These are phyloP conservation scores for Penicillium sp. DNA, from an alignment of 2,329 filamentous ascomycete species.

Conservation along the genomic window DNA sequence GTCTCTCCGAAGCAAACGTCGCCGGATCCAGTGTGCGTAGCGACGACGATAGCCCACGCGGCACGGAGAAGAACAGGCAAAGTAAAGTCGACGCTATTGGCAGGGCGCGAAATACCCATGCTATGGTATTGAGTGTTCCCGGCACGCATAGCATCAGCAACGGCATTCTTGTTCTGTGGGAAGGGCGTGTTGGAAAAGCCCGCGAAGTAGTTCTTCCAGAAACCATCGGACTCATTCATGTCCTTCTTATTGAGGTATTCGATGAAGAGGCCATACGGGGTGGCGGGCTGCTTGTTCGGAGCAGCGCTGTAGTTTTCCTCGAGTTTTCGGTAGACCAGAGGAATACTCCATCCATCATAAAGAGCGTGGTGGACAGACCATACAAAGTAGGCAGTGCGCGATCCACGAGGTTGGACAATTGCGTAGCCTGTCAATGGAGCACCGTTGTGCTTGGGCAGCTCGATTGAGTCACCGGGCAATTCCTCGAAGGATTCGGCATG, in stretches of 20 bases:
- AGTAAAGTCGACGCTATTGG: conserved; percentile 35
- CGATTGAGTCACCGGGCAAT: conserved; percentile 23
- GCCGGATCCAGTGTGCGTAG: conserved; percentile 46
- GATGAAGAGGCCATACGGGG: conserved; percentile 33
- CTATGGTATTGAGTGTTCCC: conserved; percentile 27
- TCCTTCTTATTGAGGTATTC: conserved; percentile 29
- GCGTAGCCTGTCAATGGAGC: conserved; percentile 35
- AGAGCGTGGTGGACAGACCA: conserved; percentile 54
- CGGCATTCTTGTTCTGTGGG: conserved; percentile 26
- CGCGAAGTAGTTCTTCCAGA: conserved; percentile 33
- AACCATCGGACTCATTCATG: conserved; percentile 29
- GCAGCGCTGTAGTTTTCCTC: conserved; percentile 34
- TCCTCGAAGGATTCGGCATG: conserved; percentile 27
- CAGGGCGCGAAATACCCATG: conserved; percentile 20
- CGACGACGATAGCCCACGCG: conserved; percentile 53
- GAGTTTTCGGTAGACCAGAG: conserved; percentile 38
- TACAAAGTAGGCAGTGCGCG: conserved; percentile 40
- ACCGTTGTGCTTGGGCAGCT: conserved; percentile 36
- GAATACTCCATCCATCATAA: conserved; percentile 51
- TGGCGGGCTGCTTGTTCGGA: conserved; percentile 4
- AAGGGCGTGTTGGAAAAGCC: conserved; percentile 29
- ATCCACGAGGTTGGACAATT: conserved; percentile 30
- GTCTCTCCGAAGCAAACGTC: conserved; percentile 57
- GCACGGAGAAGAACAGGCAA: conserved; percentile 52
- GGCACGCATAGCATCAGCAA: conserved; percentile 20